These are phyloP conservation scores for Fusarium sp. DNA, from an alignment of 2,329 filamentous ascomycete species.

Conservation along the genomic window DNA sequence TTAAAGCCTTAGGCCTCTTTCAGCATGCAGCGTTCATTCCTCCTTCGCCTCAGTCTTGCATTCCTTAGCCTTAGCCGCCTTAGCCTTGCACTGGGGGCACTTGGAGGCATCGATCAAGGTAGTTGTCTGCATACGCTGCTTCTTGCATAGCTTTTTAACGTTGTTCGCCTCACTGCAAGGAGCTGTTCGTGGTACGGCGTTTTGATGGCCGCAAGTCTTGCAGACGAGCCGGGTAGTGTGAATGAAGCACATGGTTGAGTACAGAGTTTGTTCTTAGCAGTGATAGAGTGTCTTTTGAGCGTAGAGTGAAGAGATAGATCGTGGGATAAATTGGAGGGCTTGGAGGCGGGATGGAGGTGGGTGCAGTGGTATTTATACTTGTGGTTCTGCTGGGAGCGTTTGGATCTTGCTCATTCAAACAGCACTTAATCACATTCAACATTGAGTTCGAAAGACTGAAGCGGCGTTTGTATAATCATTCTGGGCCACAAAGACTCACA, in stretches of 20 bases:
- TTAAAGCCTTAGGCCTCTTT: accelerated
- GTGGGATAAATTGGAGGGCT: background rate
- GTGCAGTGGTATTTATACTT: background rate
- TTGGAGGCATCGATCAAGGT: background rate
- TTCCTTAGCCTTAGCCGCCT: background rate
- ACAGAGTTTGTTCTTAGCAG: accelerated
- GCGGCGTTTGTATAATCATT: background rate
- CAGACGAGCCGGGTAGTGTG: background rate
- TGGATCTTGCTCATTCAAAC: background rate
- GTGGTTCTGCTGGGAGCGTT: background rate
- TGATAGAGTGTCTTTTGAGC: background rate
- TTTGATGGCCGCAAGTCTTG: background rate
- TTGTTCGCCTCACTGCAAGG: background rate
- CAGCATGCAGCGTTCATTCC: background rate
- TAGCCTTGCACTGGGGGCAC: background rate
- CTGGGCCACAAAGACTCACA: background rate
- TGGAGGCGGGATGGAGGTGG: background rate
- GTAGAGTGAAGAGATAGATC: background rate
- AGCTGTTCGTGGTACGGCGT: background rate
- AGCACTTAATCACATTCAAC: background rate
- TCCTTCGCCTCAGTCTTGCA: background rate
- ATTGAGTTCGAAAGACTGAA: background rate
- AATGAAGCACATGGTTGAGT: background rate
- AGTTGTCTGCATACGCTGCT: background rate
- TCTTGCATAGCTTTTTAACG: background rate